Conservation (phyloP, 768 basidiomycete species). For the Suillus fuscotomentosus region DNA sequence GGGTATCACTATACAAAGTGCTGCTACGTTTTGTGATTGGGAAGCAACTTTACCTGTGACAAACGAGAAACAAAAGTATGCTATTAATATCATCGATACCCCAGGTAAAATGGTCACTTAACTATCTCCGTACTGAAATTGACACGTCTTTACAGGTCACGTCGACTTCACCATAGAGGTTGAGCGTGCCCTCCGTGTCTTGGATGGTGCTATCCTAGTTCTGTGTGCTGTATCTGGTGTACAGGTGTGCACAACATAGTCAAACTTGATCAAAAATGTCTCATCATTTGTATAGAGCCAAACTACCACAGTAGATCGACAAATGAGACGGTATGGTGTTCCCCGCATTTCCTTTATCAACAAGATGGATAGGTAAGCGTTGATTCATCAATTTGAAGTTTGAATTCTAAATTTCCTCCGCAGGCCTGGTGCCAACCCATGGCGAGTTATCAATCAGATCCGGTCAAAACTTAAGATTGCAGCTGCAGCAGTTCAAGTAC, state of each 20-base stretch:
- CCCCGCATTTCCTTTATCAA: conserved; percentile 96
- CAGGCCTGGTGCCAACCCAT: conserved; percentile 96
- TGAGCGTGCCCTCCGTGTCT: conserved; percentile 90
- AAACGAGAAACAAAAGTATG: conserved; percentile 75
- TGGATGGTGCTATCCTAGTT: conserved; percentile 96
- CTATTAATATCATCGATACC: conserved; percentile 98
- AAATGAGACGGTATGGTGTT: conserved; percentile 97
- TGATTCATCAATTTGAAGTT: neutral
- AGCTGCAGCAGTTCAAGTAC: conserved; percentile 94
- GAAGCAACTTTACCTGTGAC: conserved; percentile 61
- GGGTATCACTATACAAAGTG: conserved; percentile 98
- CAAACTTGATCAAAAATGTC: neutral
- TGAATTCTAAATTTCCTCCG: neutral
- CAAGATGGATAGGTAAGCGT: conserved; percentile 89
- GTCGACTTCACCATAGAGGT: conserved; percentile 99
- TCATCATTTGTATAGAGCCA: conserved; percentile 61
- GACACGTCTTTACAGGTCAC: conserved; percentile 61
- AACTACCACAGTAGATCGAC: conserved; percentile 98
- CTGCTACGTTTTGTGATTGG: conserved; percentile 99
- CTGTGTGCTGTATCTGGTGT: conserved; percentile 97
- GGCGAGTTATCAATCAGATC: conserved; percentile 91
- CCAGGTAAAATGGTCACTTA: conserved; percentile 56
- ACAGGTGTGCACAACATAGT: conserved; percentile 50
- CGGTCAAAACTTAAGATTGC: conserved; percentile 87
- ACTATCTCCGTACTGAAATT: neutral